phyloP scores from a whole-genome alignment of 192 early-diverging fungal species.

The Ambispora gerdemannii region DNA sequence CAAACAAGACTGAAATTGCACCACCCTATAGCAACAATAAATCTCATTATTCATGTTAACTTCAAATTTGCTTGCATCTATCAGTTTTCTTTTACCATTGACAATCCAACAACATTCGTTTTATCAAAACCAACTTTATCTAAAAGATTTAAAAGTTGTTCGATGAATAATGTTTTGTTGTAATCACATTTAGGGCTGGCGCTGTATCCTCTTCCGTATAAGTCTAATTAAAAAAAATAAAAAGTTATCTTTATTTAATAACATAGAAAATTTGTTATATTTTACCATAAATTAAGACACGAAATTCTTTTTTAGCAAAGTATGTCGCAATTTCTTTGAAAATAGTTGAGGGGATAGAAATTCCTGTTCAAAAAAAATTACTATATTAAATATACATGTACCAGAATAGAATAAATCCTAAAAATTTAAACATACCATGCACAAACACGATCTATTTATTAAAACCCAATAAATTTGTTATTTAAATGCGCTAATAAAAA shows the following conservation, averaged over 20 bases:
- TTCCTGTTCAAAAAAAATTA: no score
- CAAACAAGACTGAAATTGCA: constrained; percentile 31
- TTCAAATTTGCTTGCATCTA: not conserved
- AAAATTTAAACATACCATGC: not conserved
- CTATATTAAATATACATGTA: no score
- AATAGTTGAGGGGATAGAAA: not conserved
- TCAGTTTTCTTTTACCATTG: constrained; percentile 23
- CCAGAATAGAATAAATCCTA: no score
- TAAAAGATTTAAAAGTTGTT: constrained; percentile 34
- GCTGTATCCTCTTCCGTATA: not conserved
- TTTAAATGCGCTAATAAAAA: not conserved
- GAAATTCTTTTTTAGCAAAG: not conserved
- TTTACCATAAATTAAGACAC: not conserved
- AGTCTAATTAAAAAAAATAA: not conserved
- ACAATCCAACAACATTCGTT: constrained; percentile 39
- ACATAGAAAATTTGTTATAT: no score
- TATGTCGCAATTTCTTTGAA: not conserved
- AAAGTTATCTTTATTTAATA: no score
- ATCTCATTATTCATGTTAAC: not conserved
- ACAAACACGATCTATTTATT: not conserved
- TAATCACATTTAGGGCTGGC: not conserved
- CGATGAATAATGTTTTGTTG: constrained; percentile 33
- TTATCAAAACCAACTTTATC: constrained; percentile 33
- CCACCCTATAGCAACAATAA: constrained; percentile 29
- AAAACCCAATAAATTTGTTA: not conserved